phyloP scores from a whole-genome alignment of 2,329 filamentous ascomycete genomes.

The Nemania bipapillata region DNA sequence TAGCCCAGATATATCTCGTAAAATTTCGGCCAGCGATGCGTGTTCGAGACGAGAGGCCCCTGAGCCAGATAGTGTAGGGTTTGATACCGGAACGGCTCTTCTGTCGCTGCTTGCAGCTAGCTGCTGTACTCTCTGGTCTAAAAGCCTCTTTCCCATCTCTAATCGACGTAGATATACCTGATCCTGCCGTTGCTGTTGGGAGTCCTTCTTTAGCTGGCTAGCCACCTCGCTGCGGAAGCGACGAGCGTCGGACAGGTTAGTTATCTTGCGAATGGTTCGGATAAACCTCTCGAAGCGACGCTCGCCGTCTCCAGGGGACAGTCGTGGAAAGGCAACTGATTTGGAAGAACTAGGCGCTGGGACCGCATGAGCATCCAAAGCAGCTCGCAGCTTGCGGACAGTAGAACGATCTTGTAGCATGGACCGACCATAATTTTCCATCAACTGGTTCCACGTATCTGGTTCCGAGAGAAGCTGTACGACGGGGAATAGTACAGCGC shows the following conservation, averaged over 20 bases:
- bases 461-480: slow-evolving; percentile 85
- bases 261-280: slow-evolving; percentile 84
- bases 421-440: slow-evolving; percentile 86
- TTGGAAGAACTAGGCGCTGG: slow-evolving; percentile 75
- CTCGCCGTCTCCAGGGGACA: slow-evolving; percentile 86
- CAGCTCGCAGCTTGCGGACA: slow-evolving; percentile 88
- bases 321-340: slow-evolving; percentile 77
- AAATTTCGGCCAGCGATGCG: slow-evolving; percentile 81
- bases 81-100: slow-evolving; percentile 49
- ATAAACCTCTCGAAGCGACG: slow-evolving; percentile 95
- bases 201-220: slow-evolving; percentile 89
- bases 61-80: slow-evolving; percentile 49
- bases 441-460: slow-evolving; percentile 96
- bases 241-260: slow-evolving; percentile 90
- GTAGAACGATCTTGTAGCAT: slow-evolving; percentile 96
- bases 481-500: slow-evolving; percentile 86
- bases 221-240: slow-evolving; percentile 91
- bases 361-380: slow-evolving; percentile 91
- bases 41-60: slow-evolving; percentile 74
- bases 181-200: slow-evolving; percentile 80
- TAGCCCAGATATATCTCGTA: slow-evolving; percentile 87
- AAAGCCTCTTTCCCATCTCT: slow-evolving; percentile 87
- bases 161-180: slow-evolving; percentile 86
- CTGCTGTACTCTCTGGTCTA: slow-evolving; percentile 88
- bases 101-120: slow-evolving; percentile 75